phyloP scores from a whole-genome alignment of 257 asterid genomes.

The Orobanche coerulescens region DNA sequence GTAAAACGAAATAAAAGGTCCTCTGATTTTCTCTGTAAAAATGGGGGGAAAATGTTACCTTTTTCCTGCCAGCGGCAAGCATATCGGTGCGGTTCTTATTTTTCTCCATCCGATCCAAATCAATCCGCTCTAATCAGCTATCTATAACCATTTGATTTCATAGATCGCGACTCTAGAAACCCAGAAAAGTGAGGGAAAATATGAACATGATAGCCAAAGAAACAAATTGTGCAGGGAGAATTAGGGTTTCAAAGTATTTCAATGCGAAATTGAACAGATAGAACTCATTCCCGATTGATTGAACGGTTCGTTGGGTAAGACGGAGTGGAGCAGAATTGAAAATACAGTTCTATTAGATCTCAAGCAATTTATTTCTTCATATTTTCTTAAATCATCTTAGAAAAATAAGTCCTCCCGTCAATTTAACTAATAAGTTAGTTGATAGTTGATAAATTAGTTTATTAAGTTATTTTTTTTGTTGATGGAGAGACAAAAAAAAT shows the following conservation, averaged over 20 bases:
- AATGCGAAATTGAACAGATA: neutral
- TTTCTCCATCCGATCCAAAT: conserved; percentile 65
- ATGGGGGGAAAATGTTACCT: conserved; percentile 32
- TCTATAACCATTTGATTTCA: conserved; percentile 32
- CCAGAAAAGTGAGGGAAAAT: conserved; percentile 11
- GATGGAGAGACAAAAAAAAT: too few species aligned
- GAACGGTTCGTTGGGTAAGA: conserved; percentile 22
- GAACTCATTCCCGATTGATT: conserved; percentile 23
- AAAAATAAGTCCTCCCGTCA: too few species aligned
- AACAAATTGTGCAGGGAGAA: conserved; percentile 9
- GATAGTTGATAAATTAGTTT: too few species aligned
- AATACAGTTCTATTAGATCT: conserved; percentile 29
- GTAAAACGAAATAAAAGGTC: neutral
- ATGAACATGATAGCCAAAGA: neutral
- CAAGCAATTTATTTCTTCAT: conserved; percentile 16
- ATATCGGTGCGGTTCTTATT: conserved; percentile 79
- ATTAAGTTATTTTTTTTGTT: too few species aligned
- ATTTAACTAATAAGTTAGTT: too few species aligned
- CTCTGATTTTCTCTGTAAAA: neutral
- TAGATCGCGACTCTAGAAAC: conserved; percentile 29
- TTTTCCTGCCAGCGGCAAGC: conserved; percentile 87
- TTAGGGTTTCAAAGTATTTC: conserved; percentile 10
- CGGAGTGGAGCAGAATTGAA: conserved; percentile 21
- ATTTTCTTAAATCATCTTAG: too few species aligned
- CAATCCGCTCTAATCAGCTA: conserved; percentile 32